Conservation (phyloP, 305 asterid species). For the Rubia balearica region DNA sequence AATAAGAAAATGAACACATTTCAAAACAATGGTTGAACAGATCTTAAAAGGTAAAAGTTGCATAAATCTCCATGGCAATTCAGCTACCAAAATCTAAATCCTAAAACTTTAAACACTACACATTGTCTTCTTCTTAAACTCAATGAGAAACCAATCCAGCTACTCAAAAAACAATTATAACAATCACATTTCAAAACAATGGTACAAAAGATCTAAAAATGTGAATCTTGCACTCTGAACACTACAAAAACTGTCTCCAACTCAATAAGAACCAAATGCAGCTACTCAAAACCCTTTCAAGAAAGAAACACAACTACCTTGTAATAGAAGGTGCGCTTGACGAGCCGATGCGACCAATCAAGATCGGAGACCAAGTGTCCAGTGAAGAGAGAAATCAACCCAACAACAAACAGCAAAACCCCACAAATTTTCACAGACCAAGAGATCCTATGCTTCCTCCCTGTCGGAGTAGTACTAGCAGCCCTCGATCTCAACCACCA, state of each 20-base stretch:
- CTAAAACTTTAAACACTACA: background rate
- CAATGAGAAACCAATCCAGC: background rate
- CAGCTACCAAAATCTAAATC: background rate
- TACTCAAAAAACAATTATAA: background rate
- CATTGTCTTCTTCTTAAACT: background rate
- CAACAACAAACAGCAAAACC: constrained; percentile 65
- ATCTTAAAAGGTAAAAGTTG: background rate
- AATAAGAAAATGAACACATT: background rate
- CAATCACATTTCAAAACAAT: background rate
- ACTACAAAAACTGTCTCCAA: background rate
- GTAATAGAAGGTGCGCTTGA: constrained; percentile 49
- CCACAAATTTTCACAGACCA: constrained; percentile 81
- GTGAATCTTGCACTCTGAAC: background rate
- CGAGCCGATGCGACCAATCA: constrained; percentile 84
- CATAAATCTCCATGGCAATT: background rate
- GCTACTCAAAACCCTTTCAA: background rate
- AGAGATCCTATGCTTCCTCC: constrained; percentile 48
- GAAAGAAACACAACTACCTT: constrained; percentile 32
- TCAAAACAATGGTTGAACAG: background rate
- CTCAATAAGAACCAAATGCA: background rate
- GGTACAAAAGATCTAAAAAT: background rate
- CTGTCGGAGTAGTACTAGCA: constrained; percentile 25
- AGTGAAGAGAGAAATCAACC: constrained; percentile 83
- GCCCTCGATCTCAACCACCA: background rate
- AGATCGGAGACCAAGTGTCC: constrained; percentile 96